Conservation (phyloP, 1,284 basidiomycete species). For the Kwoniella shivajii region DNA sequence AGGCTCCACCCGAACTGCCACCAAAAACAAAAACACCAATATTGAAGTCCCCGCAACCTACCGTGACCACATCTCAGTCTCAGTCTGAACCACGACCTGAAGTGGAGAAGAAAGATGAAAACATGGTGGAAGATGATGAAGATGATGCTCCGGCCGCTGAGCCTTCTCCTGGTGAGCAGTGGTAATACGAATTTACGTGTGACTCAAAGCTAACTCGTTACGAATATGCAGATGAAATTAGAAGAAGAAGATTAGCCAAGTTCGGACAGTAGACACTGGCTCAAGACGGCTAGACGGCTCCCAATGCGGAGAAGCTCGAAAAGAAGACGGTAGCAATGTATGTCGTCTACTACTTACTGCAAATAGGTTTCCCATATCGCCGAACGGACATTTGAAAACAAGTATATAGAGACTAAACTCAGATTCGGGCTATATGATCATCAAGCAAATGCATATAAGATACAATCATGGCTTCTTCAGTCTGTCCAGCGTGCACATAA, state of each 20-base stretch:
- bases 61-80: constrained; percentile 18
- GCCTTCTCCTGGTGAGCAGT: constrained; percentile 42
- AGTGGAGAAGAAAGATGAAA: constrained; percentile 4
- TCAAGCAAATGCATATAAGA: not conserved
- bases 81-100: constrained; percentile 23
- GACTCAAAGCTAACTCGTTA: constrained; percentile 11
- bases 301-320: too few relatives aligned
- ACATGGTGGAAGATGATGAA: constrained; percentile 27
- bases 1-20: constrained; percentile 27
- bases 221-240: constrained; percentile 67
- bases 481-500: not conserved
- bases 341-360: too few relatives aligned
- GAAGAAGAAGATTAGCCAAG: constrained; percentile 70
- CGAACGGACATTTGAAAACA: too few relatives aligned
- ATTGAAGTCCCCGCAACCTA: constrained; percentile 8
- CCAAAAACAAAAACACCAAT: constrained; percentile 14
- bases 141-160: constrained; percentile 48
- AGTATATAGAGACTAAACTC: too few relatives aligned
- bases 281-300: too few relatives aligned
- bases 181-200: not conserved
- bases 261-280: constrained; percentile 60
- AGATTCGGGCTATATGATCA: too few relatives aligned
- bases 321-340: too few relatives aligned
- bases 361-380: too few relatives aligned
- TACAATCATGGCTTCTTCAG: not conserved